Evolutionary conservation across 805 yeast genomes (phyloP).

Genomic region (Yamadazyma philogaea): DNA sequence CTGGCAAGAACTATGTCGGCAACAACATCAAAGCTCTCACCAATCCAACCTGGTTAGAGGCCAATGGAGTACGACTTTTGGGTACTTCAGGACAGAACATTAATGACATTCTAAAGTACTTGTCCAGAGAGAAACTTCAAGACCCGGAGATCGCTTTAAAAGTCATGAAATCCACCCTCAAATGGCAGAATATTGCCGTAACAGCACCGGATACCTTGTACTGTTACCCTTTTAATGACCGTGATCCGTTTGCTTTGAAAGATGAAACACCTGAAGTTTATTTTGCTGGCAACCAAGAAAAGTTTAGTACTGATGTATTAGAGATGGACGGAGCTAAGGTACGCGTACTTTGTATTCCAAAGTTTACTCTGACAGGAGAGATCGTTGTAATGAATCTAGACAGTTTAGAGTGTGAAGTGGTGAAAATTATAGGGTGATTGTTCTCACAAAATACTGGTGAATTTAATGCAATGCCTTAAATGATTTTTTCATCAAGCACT

Average conservation of each 20-base stretch:
- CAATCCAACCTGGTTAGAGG: conserved; percentile 73
- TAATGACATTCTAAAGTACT: conserved; percentile 70
- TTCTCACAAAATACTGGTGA: too few relatives aligned
- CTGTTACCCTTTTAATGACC: conserved; percentile 75
- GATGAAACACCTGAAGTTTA: conserved; percentile 81
- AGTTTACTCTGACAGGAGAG: conserved; percentile 62
- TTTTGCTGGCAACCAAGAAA: conserved; percentile 79
- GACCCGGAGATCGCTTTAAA: conserved; percentile 41
- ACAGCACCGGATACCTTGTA: conserved; percentile 95
- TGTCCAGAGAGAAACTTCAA: conserved; percentile 26
- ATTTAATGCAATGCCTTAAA: too few relatives aligned
- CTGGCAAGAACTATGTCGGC: conserved; percentile 40
- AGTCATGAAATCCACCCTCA: conserved; percentile 59
- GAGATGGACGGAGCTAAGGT: conserved; percentile 28
- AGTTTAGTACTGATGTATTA: conserved; percentile 45
- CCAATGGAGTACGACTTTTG: conserved; percentile 50
- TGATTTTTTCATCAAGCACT: too few relatives aligned
- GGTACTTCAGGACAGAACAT: conserved; percentile 87
- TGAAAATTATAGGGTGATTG: too few relatives aligned
- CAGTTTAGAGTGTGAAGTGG: conserved; percentile 44
- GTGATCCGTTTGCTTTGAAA: conserved; percentile 75
- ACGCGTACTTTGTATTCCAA: conserved; percentile 65
- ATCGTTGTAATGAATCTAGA: conserved; percentile 22
- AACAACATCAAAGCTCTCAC: conserved; percentile 26
- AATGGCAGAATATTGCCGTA: conserved; percentile 87